Percentiles rank a stretch among this genome's conserved stretches.
These are phyloP conservation scores for Phyllosticta citrichinensis DNA, from an alignment of 2,329 filamentous ascomycete species.

Conservation along the genomic window DNA sequence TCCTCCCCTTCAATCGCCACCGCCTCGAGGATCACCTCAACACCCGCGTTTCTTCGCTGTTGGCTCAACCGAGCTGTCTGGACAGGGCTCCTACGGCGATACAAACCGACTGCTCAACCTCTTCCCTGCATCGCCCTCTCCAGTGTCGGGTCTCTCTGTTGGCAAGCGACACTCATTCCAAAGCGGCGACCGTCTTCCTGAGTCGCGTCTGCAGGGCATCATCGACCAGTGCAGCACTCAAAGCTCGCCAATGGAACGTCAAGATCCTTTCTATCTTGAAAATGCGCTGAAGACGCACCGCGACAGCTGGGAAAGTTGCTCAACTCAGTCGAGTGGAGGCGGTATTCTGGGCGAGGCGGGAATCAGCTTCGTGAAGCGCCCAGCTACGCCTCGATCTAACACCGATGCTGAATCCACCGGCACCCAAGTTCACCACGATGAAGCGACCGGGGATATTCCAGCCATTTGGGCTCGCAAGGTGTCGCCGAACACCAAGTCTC, in stretches of 20 bases:
- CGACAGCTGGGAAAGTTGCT: background rate
- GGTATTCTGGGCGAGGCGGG: background rate
- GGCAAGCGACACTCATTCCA: background rate
- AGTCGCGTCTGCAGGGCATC: background rate
- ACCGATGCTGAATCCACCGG: background rate
- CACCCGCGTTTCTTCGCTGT: slow-evolving; percentile 11
- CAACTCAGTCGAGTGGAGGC: background rate
- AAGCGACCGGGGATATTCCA: background rate
- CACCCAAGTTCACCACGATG: background rate
- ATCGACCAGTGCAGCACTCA: background rate
- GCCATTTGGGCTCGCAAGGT: background rate
- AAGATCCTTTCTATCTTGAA: background rate
- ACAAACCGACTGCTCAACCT: slow-evolving; percentile 6
- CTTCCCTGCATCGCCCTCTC: background rate
- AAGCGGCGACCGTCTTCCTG: background rate
- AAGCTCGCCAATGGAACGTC: background rate
- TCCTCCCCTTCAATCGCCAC: slow-evolving; percentile 17
- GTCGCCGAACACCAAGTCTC: background rate
- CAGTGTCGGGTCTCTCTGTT: background rate
- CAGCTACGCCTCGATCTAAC: background rate
- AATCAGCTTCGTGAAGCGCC: background rate
- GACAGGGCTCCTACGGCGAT: slow-evolving; percentile 3
- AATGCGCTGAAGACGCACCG: background rate
- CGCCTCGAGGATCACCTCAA: slow-evolving; percentile 15
- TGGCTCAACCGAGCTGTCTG: slow-evolving; percentile 12